These are phyloP conservation scores for Microbotryum saponariae DNA, from an alignment of 1,284 basidiomycete species.

Conservation along the genomic window DNA sequence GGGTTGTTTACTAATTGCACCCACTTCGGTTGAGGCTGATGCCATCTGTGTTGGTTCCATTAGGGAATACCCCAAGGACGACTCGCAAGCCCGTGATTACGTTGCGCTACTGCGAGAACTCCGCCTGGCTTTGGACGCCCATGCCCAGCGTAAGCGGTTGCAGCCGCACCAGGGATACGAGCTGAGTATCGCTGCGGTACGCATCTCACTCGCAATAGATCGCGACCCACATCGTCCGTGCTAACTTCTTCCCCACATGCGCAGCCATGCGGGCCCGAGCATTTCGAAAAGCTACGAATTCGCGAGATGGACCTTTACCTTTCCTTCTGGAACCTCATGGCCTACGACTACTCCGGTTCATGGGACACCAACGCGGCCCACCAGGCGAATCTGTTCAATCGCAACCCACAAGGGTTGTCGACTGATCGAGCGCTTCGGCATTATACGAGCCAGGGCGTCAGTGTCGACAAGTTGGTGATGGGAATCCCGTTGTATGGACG, in stretches of 20 bases:
- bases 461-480: conserved; percentile 64
- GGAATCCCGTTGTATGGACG: conserved; percentile 81
- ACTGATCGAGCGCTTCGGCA: conserved; percentile 64
- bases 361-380: conserved; percentile 53
- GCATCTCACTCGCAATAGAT: background rate
- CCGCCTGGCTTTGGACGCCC: conserved; percentile 43
- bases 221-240: background rate
- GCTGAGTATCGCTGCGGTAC: conserved; percentile 39
- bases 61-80: conserved; percentile 48
- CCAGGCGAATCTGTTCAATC: conserved; percentile 70
- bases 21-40: conserved; percentile 19
- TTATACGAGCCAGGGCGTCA: conserved; percentile 62
- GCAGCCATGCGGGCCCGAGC: conserved; percentile 61
- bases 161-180: conserved; percentile 42
- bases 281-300: conserved; percentile 60
- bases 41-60: no score
- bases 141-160: conserved; percentile 35
- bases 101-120: conserved; percentile 46
- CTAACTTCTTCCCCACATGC: background rate
- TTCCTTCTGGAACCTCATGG: conserved; percentile 88
- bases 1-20: conserved; percentile 2
- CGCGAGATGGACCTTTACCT: conserved; percentile 63
- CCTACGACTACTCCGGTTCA: conserved; percentile 41
- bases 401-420: conserved; percentile 49
- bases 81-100: conserved; percentile 45